These are phyloP conservation scores for Exophiala sp. DNA, from an alignment of 2,329 filamentous ascomycete species.

Conservation along the genomic window DNA sequence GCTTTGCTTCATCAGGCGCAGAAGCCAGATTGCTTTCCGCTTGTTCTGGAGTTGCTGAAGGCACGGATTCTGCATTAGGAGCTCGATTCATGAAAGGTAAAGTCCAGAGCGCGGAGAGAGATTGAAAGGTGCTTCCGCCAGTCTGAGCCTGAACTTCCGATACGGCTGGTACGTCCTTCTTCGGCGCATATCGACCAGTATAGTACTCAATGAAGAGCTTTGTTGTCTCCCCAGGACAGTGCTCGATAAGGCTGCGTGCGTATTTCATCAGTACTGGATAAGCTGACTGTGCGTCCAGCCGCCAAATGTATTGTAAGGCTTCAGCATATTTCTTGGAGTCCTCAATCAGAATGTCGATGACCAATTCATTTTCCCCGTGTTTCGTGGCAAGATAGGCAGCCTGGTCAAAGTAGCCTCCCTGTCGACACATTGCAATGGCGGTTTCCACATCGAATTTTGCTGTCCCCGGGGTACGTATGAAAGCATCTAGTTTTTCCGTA, in stretches of 20 bases:
- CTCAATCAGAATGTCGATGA: conserved; percentile 92
- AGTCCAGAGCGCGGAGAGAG: conserved; percentile 74
- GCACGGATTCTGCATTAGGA: conserved; percentile 49
- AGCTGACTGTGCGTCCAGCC: conserved; percentile 71
- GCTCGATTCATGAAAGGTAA: conserved; percentile 75
- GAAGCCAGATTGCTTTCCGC: conserved; percentile 31
- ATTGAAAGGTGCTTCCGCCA: conserved; percentile 74
- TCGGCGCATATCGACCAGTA: conserved; percentile 73
- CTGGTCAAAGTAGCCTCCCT: conserved; percentile 95
- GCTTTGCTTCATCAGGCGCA: conserved; percentile 26
- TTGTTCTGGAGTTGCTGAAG: conserved; percentile 43
- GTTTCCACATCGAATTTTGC: conserved; percentile 96
- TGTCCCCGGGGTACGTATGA: conserved; percentile 92
- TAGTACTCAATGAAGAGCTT: conserved; percentile 92
- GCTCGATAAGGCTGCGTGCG: conserved; percentile 78
- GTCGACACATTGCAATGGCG: conserved; percentile 93
- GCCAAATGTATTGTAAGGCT: conserved; percentile 86
- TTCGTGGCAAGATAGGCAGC: conserved; percentile 92
- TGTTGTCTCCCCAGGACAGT: conserved; percentile 76
- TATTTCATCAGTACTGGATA: conserved; percentile 93
- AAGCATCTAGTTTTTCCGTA: conserved; percentile 89
- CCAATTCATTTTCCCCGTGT: conserved; percentile 86
- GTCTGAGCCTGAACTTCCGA: conserved; percentile 43
- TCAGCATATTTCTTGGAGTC: conserved; percentile 87
- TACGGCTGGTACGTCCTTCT: conserved; percentile 54